Evolutionary conservation across 441 rosid genomes (phyloP).

Genomic region (Eruca vesicaria): DNA sequence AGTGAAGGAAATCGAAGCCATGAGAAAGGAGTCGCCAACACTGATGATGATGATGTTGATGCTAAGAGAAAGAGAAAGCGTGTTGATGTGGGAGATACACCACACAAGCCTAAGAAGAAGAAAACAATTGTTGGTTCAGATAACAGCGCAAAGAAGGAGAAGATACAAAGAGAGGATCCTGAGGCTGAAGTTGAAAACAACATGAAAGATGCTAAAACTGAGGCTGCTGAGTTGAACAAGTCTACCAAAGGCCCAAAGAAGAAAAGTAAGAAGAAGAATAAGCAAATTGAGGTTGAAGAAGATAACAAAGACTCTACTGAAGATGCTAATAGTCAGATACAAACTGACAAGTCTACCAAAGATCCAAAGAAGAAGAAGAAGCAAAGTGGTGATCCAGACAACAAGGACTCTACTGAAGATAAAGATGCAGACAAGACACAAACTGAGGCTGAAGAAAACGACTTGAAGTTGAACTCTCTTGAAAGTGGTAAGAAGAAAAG

Average conservation of each 20-base stretch:
- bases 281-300: not conserved
- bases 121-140: too few species aligned
- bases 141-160: not conserved
- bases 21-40: not conserved
- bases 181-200: too few species aligned
- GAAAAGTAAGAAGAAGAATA: conserved; percentile 2
- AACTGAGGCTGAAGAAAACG: not conserved
- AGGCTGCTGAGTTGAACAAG: not conserved
- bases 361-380: conserved; percentile 29
- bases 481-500: not conserved
- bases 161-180: not conserved
- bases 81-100: not conserved
- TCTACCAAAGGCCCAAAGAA: not conserved
- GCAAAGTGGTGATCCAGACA: conserved; percentile 9
- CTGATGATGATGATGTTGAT: conserved; percentile 13
- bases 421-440: not conserved
- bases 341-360: not conserved
- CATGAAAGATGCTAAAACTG: too few species aligned
- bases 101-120: not conserved
- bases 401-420: not conserved
- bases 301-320: not conserved
- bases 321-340: not conserved
- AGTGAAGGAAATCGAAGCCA: not conserved
- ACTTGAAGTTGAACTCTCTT: not conserved
- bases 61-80: conserved; percentile 23